Evolutionary conservation across 164 flowering plant genomes (phyloP).

Genomic region (Vitis vinifera): DNA sequence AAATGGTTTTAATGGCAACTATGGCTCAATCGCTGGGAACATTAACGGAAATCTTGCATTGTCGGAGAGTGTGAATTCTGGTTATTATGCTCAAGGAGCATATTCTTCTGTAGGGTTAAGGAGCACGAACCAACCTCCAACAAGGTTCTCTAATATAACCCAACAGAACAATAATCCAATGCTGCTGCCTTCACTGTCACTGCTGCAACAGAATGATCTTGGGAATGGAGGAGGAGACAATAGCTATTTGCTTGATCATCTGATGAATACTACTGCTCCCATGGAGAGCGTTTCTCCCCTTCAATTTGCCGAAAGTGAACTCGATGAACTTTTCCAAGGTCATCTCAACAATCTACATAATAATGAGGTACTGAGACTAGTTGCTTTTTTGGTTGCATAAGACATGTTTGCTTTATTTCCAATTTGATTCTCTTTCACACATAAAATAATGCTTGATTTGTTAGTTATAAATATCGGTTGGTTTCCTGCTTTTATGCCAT

Average conservation of each 20-base stretch:
- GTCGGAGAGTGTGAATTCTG: not conserved
- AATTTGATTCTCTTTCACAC: not conserved
- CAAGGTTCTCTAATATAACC: not conserved
- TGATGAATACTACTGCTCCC: not conserved
- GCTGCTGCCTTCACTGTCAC: not conserved
- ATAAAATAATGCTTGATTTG: not conserved
- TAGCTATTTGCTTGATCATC: not conserved
- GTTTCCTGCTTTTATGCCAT: too few species aligned
- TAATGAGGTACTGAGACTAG: not conserved
- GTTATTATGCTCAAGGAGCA: not conserved
- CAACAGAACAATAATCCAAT: not conserved
- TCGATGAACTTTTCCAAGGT: not conserved
- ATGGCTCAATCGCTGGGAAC: not conserved
- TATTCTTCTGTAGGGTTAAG: conserved; percentile 1
- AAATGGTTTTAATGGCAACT: not conserved
- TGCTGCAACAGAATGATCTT: not conserved
- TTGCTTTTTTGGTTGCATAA: not conserved
- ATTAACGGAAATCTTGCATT: not conserved
- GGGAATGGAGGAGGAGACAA: not conserved
- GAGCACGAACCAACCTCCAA: not conserved
- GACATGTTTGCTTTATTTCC: not conserved
- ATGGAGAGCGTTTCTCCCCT: not conserved
- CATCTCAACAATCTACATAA: not conserved
- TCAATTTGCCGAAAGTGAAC: not conserved
- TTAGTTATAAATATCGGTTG: too few species aligned